Evolutionary conservation across 495 filamentous ascomycete genomes (phyloP).

Genomic region (Tuber aestivum): DNA sequence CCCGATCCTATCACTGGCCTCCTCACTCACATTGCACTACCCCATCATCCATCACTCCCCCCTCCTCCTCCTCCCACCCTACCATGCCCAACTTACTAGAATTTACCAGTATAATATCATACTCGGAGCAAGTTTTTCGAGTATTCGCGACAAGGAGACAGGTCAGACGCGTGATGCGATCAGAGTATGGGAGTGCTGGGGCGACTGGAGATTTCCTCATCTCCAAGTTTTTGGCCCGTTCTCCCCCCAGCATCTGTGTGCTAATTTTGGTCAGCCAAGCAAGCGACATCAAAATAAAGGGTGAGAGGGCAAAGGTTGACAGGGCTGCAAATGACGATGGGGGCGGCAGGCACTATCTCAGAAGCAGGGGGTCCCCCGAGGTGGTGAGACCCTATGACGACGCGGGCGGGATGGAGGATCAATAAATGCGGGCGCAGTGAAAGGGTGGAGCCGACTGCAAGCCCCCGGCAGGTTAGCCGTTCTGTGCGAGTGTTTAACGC

Average conservation of each 20-base stretch:
- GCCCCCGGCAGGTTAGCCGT: slow-evolving; percentile 38
- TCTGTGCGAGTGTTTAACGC: slow-evolving; percentile 27
- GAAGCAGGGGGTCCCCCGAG: slow-evolving; percentile 39
- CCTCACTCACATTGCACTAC: neutral
- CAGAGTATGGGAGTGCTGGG: slow-evolving; percentile 37
- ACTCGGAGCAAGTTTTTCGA: slow-evolving; percentile 33
- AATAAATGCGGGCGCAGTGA: slow-evolving; percentile 34
- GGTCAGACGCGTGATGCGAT: slow-evolving; percentile 36
- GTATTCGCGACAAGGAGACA: slow-evolving; percentile 31
- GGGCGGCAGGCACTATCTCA: slow-evolving; percentile 25
- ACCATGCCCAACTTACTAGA: neutral
- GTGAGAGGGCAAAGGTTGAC: slow-evolving; percentile 33
- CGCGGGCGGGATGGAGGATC: slow-evolving; percentile 39
- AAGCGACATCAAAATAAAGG: slow-evolving; percentile 36
- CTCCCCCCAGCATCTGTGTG: slow-evolving; percentile 17
- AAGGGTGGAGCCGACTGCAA: slow-evolving; percentile 41
- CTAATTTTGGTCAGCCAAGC: slow-evolving; percentile 38
- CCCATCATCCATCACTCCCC: slow-evolving; percentile 7
- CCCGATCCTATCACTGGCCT: slow-evolving; percentile 6
- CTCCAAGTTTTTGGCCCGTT: slow-evolving; percentile 32
- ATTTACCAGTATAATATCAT: slow-evolving; percentile 7
- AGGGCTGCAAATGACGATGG: slow-evolving; percentile 38
- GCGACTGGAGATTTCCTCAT: slow-evolving; percentile 36
- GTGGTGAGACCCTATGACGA: slow-evolving; percentile 40
- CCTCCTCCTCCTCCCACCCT: slow-evolving; percentile 17